Percentiles rank a stretch among this genome's conserved stretches.
Conservation (phyloP, 164 flowering plant genomes). For the Pachysandra terminalis region DNA sequence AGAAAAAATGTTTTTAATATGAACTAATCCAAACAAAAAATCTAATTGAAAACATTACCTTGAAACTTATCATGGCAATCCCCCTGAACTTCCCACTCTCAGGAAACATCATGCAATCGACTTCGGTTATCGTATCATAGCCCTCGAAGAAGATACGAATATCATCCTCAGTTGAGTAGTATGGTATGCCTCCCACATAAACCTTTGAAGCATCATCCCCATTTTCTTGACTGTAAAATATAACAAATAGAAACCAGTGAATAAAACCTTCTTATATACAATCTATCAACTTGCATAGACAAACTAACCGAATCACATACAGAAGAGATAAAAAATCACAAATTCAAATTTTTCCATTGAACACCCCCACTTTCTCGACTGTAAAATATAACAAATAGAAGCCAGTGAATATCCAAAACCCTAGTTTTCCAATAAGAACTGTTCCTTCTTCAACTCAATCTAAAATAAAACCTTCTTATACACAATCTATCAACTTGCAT, state of each 20-base stretch:
- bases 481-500: background rate
- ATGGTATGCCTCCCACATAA: slow-evolving; percentile 96
- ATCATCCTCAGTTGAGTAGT: slow-evolving; percentile 83
- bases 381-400: slow-evolving; percentile 11
- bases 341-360: slow-evolving; percentile 29
- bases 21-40: background rate
- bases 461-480: background rate
- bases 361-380: slow-evolving; percentile 38
- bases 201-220: slow-evolving; percentile 44
- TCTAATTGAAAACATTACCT: slow-evolving; percentile 33
- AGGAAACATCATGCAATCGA: slow-evolving; percentile 82
- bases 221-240: slow-evolving; percentile 39
- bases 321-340: background rate
- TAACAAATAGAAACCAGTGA: slow-evolving; percentile 1
- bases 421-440: background rate
- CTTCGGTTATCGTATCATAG: slow-evolving; percentile 75
- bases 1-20: background rate
- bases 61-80: slow-evolving; percentile 77
- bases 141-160: slow-evolving; percentile 78
- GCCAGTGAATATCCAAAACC: slow-evolving; percentile 9
- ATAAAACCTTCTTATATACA: background rate
- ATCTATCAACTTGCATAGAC: background rate
- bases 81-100: slow-evolving; percentile 95
- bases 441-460: background rate
- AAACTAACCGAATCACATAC: background rate